Evolutionary conservation across 345 rosid genomes (phyloP).

Genomic region (Eucalyptus globulus): DNA sequence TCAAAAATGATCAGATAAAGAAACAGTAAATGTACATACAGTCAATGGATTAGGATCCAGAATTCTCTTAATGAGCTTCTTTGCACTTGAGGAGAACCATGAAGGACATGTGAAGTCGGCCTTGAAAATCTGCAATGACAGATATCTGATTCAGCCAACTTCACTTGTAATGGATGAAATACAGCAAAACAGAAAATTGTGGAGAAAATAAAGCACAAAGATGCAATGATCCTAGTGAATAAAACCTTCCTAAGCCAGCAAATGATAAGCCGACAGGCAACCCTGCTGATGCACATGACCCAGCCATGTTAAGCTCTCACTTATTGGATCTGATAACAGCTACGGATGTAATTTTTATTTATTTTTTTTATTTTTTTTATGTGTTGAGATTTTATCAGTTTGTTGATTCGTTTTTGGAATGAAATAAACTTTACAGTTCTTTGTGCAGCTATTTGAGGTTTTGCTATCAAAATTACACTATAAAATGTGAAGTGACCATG

Average conservation of each 20-base stretch:
- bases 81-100: conserved; percentile 94
- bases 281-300: neutral
- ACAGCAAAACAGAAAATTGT: neutral
- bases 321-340: neutral
- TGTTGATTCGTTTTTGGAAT: neutral
- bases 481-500: neutral
- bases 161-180: neutral
- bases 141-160: neutral
- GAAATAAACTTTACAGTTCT: neutral
- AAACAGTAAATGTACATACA: conserved; percentile 18
- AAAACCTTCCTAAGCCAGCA: neutral
- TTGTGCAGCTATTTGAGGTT: neutral
- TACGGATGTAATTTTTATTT: neutral
- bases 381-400: neutral
- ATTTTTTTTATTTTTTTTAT: neutral
- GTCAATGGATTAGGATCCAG: conserved; percentile 86
- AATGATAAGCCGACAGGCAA: neutral
- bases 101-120: conserved; percentile 90
- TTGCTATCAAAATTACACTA: neutral
- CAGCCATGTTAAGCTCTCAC: neutral
- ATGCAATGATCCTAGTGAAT: neutral
- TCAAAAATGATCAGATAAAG: neutral
- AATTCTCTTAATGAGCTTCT: conserved; percentile 81
- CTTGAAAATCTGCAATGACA: conserved; percentile 64
- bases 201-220: neutral